Base-by-base conservation (phyloP, 495 filamentous ascomycete genomes). In the Halenospora varia region DNA sequence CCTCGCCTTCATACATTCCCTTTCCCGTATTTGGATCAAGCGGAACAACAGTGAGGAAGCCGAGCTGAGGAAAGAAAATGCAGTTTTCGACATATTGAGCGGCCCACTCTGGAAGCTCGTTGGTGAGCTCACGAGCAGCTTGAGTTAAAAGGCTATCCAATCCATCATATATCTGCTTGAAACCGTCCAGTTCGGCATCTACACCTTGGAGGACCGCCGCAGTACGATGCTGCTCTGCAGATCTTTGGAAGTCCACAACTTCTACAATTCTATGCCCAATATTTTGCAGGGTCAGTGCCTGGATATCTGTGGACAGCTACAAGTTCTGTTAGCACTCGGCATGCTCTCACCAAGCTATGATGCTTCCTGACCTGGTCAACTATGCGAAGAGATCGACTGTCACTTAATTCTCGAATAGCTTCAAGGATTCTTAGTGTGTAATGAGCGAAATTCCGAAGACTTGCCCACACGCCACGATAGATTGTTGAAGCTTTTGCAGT, bases 41-140 rank as follows among this genome's bases (percentile, higher is more conserved):
- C 0, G 80, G 78, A 20, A 96, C 84, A 0, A 86, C 85, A 22
- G 91, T 88, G 17, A 97, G 81, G 70, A 96, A 98, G 2, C 94
- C 95, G 13, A 96, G 79, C 65, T 96, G 90, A 10, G 91, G 92
- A 62, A 96, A 90, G 68, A 92, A 92, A 19, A 95, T 87, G 49
- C 71, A 97, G 62, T 66, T 84, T 72, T 55, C 84, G 66, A 71
- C 79, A 71, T 67, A 88, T 63, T 61, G 74, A 62, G 57, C 56
- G 2, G 75, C 77, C 70, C 72, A 77, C 62, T 73, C 73, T 0
- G 94, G 93, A 11, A 93, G 73, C 1, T 76, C 79, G 10, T 65
- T 69, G 2, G 82, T 77, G 51, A 96, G 75, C 3, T 80, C 73
- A 20, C 76, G 74, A n/a, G 82, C 84, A 13, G 89, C 80, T 26